Base-by-base conservation (phyloP, 1,284 basidiomycete species). In the Amylostereum areolatum region DNA sequence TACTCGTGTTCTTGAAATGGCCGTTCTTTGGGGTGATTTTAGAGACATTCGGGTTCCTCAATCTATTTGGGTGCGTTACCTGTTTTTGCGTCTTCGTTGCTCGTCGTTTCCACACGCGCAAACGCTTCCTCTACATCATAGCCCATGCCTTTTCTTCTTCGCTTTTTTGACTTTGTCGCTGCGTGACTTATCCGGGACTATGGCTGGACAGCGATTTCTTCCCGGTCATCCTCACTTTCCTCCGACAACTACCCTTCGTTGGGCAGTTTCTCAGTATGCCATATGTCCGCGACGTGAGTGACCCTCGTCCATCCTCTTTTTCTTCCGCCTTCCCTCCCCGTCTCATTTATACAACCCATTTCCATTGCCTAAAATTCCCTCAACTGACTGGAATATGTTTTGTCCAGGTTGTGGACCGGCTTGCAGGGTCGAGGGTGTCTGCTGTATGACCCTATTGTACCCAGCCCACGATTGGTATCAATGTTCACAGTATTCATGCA, bases 11-110 rank as follows among this genome's bases (percentile, higher is more conserved):
- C 66, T 60, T 88, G 63, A 94, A 92, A 68, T 92, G 92, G 83
- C 92, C 96, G 1, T 90, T 97, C 65, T 70, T 93, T 52, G 97
- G 97, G 18, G 89, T 99, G 72, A 65, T 93, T 43, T 81, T 99
- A 47, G 97, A 99, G 72, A 91, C 87, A 12, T 89, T 99, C 63
- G 97, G 95, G 33, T 97, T 97, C 72, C 70, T 99, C 60, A 98
- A 98, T 62, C 77, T 99, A 36, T 99, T 99, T 63, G 97, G 96
- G 96, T 99, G 64, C 57, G 92, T 75, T 18, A 4, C 41, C 29
- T 42, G 35, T 29, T 40, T 27, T 10, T 25, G 30, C 6, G 25
- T 34, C 10, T 5, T 29, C n/a, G 34, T 35, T 9, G n/a, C 9
- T 35, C 34, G 34, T 35, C 18, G 34, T 35, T 8, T n/a, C 34